Percentiles rank a stretch among this genome's conserved stretches.
phyloP scores from a whole-genome alignment of 345 rosid genomes.

The Citrus inodora region DNA sequence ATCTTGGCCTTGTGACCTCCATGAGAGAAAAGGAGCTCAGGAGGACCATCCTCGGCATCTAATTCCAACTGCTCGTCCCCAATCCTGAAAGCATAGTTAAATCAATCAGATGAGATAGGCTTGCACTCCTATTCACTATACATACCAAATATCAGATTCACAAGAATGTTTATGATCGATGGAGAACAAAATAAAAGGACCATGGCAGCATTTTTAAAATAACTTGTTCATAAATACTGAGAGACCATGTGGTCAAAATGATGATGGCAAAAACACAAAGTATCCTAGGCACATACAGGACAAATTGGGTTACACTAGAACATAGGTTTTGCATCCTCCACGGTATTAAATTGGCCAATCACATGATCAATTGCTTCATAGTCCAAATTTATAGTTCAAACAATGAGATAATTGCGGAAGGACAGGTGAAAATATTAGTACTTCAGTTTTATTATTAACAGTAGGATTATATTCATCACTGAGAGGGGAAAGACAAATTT shows the following conservation, averaged over 20 bases:
- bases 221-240: not conserved
- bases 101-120: not conserved
- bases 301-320: not conserved
- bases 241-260: not conserved
- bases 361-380: not conserved
- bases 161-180: not conserved
- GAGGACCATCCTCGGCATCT: slow-evolving; percentile 82
- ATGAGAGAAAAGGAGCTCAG: slow-evolving; percentile 79
- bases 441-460: not conserved
- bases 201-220: not conserved
- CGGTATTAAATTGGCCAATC: not conserved
- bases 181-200: not conserved
- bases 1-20: slow-evolving; percentile 86
- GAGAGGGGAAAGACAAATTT: too few species aligned
- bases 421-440: not conserved
- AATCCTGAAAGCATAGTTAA: slow-evolving; percentile 37
- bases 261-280: not conserved
- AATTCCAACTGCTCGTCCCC: slow-evolving; percentile 81
- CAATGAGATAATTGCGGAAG: not conserved
- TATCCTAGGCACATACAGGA: not conserved
- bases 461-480: not conserved
- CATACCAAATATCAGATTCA: not conserved
- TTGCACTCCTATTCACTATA: not conserved
- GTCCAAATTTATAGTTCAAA: not conserved
- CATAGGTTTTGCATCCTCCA: not conserved